These are phyloP conservation scores for Rhizopogon sp. DNA, from an alignment of 768 basidiomycete genomes.

Conservation along the genomic window DNA sequence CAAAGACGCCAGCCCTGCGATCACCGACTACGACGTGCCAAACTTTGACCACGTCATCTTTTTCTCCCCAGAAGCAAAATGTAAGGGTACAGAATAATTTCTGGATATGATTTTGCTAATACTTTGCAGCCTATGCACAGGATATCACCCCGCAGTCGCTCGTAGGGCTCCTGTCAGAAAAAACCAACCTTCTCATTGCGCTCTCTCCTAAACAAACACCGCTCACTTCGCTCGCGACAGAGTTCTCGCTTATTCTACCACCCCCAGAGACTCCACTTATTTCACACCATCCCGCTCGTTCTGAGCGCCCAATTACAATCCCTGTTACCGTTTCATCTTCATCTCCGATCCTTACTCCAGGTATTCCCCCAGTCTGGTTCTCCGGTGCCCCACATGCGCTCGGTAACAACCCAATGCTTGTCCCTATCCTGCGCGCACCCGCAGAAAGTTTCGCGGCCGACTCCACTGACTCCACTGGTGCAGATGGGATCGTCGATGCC, in stretches of 20 bases:
- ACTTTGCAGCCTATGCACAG: constrained; percentile 49
- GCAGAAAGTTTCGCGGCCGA: constrained; percentile 74
- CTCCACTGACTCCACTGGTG: constrained; percentile 47
- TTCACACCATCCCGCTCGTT: constrained; percentile 79
- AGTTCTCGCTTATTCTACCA: constrained; percentile 88
- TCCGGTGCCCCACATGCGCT: constrained; percentile 65
- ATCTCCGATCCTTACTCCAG: constrained; percentile 41
- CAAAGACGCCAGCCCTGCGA: constrained; percentile 61
- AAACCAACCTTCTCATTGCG: constrained; percentile 81
- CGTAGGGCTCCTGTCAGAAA: constrained; percentile 59
- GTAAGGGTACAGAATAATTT: constrained; percentile 34
- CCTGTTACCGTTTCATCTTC: constrained; percentile 52
- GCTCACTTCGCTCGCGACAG: constrained; percentile 73
- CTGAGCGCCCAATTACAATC: constrained; percentile 58
- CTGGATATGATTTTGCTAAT: background rate
- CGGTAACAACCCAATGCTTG: constrained; percentile 68
- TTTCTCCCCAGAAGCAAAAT: constrained; percentile 81
- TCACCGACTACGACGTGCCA: constrained; percentile 68
- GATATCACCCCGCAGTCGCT: constrained; percentile 84
- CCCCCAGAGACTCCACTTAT: constrained; percentile 80
- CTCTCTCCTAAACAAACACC: constrained; percentile 74
- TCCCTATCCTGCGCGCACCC: constrained; percentile 80
- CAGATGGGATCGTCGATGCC: constrained; percentile 64
- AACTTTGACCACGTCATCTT: constrained; percentile 84
- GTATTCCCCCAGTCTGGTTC: constrained; percentile 65